Evolutionary conservation across 1,284 basidiomycete species (phyloP).

Genomic region (Heterobasidion parviporum): DNA sequence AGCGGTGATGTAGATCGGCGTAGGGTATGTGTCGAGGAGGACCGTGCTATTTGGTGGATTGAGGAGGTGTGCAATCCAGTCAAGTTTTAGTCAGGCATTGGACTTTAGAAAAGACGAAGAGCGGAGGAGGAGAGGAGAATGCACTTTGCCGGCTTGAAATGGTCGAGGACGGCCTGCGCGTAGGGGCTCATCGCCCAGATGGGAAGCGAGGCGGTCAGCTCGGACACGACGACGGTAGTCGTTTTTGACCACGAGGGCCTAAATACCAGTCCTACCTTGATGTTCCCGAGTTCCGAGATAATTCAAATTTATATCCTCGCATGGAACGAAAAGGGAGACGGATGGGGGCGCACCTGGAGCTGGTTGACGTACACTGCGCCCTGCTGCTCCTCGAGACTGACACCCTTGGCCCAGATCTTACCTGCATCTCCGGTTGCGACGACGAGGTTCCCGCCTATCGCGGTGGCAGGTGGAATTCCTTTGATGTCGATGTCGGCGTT

Average conservation of each 20-base stretch:
- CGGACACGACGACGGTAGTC: constrained; percentile 42
- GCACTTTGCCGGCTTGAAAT: constrained; percentile 41
- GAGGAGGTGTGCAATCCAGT: too few species aligned
- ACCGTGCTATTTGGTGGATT: constrained; percentile 9
- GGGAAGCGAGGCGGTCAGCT: constrained; percentile 41
- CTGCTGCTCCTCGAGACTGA: constrained; percentile 40
- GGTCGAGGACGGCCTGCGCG: constrained; percentile 31
- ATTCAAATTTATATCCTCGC: neutral
- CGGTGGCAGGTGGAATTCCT: constrained; percentile 15
- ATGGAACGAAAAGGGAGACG: neutral
- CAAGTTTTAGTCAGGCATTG: constrained; percentile 25
- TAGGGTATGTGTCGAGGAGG: constrained; percentile 47
- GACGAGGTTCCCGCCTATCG: constrained; percentile 27
- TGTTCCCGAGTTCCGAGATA: too few species aligned
- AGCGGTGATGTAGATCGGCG: constrained; percentile 39
- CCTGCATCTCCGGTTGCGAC: constrained; percentile 40
- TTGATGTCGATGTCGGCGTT: constrained; percentile 29
- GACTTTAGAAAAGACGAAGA: constrained; percentile 1
- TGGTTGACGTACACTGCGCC: constrained; percentile 39
- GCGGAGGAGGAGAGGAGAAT: neutral
- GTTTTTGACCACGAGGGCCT: constrained; percentile 35
- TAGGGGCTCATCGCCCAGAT: constrained; percentile 44
- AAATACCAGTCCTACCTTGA: constrained; percentile 45
- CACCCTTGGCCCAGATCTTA: constrained; percentile 41
- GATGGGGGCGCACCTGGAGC: constrained; percentile 29